Conservation (phyloP, 2,329 filamentous ascomycete species). For the Trichophyton rubrum region DNA sequence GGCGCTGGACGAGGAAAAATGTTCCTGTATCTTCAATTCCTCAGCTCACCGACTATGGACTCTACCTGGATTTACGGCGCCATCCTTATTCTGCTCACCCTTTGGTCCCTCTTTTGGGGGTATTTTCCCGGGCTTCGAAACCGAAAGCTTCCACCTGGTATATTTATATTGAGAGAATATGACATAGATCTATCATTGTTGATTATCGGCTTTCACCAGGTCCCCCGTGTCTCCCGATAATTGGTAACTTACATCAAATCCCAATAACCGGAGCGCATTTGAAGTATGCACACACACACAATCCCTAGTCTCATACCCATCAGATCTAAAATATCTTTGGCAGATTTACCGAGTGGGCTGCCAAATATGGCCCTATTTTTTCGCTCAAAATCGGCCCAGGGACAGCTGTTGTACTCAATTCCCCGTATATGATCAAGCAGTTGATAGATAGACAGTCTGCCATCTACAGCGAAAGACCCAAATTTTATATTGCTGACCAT, state of each 20-base stretch:
- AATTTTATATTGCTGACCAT: constrained; percentile 29
- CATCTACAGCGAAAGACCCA: constrained; percentile 39
- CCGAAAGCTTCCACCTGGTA: background rate
- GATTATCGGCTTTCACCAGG: constrained; percentile 31
- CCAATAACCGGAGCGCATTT: constrained; percentile 29
- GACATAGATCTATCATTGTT: background rate
- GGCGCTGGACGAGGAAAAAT: background rate
- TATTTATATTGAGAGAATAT: background rate
- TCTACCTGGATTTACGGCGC: background rate
- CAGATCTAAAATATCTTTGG: background rate
- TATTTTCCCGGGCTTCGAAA: background rate
- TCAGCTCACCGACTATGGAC: background rate
- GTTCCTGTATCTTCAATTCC: no score
- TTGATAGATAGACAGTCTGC: constrained; percentile 39
- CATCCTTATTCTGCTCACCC: background rate
- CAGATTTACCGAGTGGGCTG: constrained; percentile 40
- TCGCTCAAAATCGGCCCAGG: constrained; percentile 40
- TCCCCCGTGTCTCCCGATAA: constrained; percentile 39
- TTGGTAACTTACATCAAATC: constrained; percentile 41
- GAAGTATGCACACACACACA: constrained; percentile 33
- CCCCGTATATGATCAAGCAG: constrained; percentile 38
- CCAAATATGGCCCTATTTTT: constrained; percentile 42
- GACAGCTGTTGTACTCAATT: constrained; percentile 37
- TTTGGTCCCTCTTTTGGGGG: background rate
- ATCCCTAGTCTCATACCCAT: background rate